Percentiles rank a stretch among this genome's conserved stretches.
phyloP scores from a whole-genome alignment of 345 rosid species.

The Eucalyptus pauciflora region DNA sequence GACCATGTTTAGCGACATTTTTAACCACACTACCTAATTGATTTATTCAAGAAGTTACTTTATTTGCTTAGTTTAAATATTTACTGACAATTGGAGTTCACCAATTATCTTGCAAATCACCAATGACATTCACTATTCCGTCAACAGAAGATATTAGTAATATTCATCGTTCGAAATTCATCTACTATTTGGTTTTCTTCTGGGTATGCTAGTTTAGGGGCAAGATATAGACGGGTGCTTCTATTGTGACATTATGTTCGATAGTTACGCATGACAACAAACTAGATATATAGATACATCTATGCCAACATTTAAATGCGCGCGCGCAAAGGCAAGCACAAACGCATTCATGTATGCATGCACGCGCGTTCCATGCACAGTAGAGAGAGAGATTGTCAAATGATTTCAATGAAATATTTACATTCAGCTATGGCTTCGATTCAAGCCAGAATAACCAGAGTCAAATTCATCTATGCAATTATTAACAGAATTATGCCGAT shows the following conservation, averaged over 20 bases:
- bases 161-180: not conserved
- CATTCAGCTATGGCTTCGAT: not conserved
- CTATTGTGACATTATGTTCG: not conserved
- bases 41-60: not conserved
- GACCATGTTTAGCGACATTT: not conserved
- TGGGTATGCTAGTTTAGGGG: not conserved
- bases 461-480: not conserved
- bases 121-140: not conserved
- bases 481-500: not conserved
- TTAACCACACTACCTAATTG: not conserved
- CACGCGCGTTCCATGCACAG: fast-evolving
- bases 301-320: not conserved
- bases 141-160: not conserved
- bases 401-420: not conserved
- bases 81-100: not conserved
- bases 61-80: not conserved
- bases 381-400: not conserved
- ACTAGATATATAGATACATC: not conserved
- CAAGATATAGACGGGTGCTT: not conserved
- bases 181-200: not conserved
- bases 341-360: not conserved
- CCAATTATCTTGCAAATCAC: not conserved
- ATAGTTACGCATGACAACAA: not conserved
- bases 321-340: not conserved
- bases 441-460: not conserved